Evolutionary conservation across 495 filamentous ascomycete species (phyloP), one percentile per base, ranked within the genome.

Genomic region (Terfezia boudieri): DNA sequence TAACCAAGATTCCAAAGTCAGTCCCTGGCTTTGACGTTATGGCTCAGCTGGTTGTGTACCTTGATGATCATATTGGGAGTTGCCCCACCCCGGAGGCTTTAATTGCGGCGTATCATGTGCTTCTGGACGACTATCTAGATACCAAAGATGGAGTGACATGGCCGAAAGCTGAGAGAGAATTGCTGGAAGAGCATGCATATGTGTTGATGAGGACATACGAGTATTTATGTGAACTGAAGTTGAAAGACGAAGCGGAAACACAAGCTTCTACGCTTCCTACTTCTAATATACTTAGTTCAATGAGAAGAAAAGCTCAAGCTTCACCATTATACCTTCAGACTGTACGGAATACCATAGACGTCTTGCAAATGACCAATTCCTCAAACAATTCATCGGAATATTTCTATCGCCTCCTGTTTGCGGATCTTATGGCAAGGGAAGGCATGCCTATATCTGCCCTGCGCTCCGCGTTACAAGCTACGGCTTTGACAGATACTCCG

Each of bases 121-220:
- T 63, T 8, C 49, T 57, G 5, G 46, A 7, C 37, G 37, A 43
- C 12, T 54, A 46, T 32, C 5, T 23, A 4, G 41, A 46, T 0
- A 46, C 14, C 4, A 46, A 46, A 4, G 41, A 20, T 20, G 14
- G n/a, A 14, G 36, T 14, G 35, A 35, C 32, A 8, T 32, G 26
- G 26, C 26, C 26, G 7, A 46, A 46, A 46, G 4, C 12, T 14
- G 41, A 46, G 14, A 46, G 41, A 9, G 41, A 46, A 8, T 38
- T 61, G 37, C 41, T 54, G 12, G 61, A 63, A 23, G 60, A 63
- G n/a, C 58, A 63, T 37, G 61, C 54, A 4, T 51, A 55, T 20
- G 54, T 55, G 1, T 23, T 64, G 6, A 49, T 53, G 53, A 57
- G 54, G 22, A 59, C 55, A 1, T 63, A 59, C 23, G 56, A 62